A percentile compares a stretch with the other conserved stretches of the same genome.
These are phyloP conservation scores for Pezicula carpinea DNA, from an alignment of 2,329 filamentous ascomycete genomes.

Conservation along the genomic window DNA sequence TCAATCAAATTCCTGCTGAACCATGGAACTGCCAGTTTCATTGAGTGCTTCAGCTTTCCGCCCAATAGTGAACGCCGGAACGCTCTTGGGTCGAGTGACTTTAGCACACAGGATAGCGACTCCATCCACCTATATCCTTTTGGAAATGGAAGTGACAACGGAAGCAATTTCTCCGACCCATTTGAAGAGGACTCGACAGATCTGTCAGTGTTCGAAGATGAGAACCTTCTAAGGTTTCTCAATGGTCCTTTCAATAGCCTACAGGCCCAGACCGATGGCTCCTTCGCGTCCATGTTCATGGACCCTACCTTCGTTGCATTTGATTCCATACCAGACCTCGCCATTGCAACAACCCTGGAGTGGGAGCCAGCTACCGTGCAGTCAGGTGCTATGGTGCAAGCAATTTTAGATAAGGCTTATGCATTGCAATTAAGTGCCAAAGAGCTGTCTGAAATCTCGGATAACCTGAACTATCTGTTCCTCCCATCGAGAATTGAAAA, in stretches of 20 bases:
- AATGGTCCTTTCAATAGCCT: conserved; percentile 12
- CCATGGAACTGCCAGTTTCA: conserved; percentile 39
- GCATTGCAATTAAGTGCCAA: conserved; percentile 33
- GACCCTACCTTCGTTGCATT: conserved; percentile 3
- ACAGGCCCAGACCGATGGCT: conserved; percentile 9
- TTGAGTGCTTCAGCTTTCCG: conserved; percentile 38
- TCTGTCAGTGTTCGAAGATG: conserved; percentile 16
- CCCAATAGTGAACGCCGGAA: conserved; percentile 33
- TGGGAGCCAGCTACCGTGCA: conserved; percentile 34
- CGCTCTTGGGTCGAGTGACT: conserved; percentile 32
- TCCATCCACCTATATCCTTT: conserved; percentile 13
- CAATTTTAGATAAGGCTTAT: conserved; percentile 34
- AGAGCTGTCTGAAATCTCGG: conserved; percentile 33
- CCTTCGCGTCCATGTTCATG: conserved; percentile 6
- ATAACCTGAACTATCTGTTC: conserved; percentile 34
- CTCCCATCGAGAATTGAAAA: conserved; percentile 36
- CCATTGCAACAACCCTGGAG: conserved; percentile 5
- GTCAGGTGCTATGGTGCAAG: conserved; percentile 34
- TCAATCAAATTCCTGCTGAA: conserved; percentile 43
- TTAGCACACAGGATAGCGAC: conserved; percentile 16
- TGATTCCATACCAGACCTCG: conserved; percentile 1
- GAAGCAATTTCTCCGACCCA: conserved; percentile 12
- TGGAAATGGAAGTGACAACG: conserved; percentile 11
- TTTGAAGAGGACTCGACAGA: conserved; percentile 15
- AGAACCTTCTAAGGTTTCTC: conserved; percentile 16